phyloP scores from a whole-genome alignment of 148 eudicot genomes.

The Cornus controversa region DNA sequence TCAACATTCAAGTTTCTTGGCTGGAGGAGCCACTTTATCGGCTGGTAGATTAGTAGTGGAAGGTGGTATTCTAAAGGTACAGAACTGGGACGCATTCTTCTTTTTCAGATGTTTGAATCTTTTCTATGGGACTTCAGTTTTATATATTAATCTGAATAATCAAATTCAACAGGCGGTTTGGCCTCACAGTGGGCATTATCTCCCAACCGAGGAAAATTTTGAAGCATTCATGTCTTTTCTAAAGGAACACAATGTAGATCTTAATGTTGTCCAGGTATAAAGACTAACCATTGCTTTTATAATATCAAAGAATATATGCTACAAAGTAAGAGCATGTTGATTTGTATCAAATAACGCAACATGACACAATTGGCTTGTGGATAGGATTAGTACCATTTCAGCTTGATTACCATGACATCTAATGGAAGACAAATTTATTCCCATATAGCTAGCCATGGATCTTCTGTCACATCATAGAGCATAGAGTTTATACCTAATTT shows the following conservation, averaged over 20 bases:
- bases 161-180: constrained; percentile 57
- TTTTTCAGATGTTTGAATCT: neutral
- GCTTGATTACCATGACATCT: no score
- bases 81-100: neutral
- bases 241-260: constrained; percentile 47
- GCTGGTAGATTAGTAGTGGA: constrained; percentile 69
- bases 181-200: constrained; percentile 94
- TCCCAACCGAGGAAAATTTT: constrained; percentile 80
- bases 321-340: no score
- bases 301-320: neutral
- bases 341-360: no score
- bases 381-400: no score
- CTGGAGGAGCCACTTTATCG: constrained; percentile 83
- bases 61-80: constrained; percentile 61
- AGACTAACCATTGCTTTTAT: neutral
- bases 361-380: no score
- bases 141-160: neutral
- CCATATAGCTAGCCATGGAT: neutral
- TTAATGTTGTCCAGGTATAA: constrained; percentile 54
- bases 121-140: neutral
- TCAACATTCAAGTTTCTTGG: constrained; percentile 84
- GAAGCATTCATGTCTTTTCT: constrained; percentile 66
- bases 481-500: no score
- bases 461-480: neutral
- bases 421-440: no score